Percentiles rank a stretch among this genome's conserved stretches.
phyloP scores from a whole-genome alignment of 108 stramenopile species.

The Mayamaea pseudoterrestris region DNA sequence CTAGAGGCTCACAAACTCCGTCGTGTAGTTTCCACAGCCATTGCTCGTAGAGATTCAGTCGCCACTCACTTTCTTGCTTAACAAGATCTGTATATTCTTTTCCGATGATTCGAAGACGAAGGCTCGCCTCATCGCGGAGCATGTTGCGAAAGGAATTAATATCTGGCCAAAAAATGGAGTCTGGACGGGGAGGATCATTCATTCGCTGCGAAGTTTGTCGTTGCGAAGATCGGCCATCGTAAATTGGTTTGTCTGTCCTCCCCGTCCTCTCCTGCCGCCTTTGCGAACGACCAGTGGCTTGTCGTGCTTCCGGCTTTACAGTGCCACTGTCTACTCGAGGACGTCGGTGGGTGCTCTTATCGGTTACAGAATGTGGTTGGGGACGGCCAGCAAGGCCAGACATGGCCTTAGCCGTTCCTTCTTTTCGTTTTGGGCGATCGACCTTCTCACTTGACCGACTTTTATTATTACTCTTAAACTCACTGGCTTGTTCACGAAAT shows the following conservation, averaged over 20 bases:
- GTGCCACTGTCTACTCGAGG: background rate
- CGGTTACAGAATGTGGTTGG: background rate
- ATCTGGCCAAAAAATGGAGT: constrained; percentile 55
- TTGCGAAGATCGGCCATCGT: background rate
- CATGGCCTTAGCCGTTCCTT: no score
- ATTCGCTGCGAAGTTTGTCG: background rate
- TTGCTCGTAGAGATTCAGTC: constrained; percentile 63
- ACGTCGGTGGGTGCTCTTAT: background rate
- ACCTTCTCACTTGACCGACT: no score
- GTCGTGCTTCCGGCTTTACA: background rate
- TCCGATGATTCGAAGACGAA: constrained; percentile 56
- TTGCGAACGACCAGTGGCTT: background rate
- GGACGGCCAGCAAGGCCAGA: background rate
- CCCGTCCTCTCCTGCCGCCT: background rate
- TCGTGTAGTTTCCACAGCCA: constrained; percentile 61
- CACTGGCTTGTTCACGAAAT: no score
- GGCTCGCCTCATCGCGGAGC: constrained; percentile 45
- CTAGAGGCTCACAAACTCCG: constrained; percentile 47
- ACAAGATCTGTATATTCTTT: constrained; percentile 52
- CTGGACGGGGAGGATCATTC: constrained; percentile 31
- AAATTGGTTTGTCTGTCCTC: background rate
- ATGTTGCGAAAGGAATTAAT: constrained; percentile 63
- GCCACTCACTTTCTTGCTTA: constrained; percentile 68
- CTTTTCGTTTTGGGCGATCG: no score
- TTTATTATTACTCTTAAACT: no score